Base-by-base conservation (phyloP, 805 yeast genomes). In the Candida insectalens region DNA sequence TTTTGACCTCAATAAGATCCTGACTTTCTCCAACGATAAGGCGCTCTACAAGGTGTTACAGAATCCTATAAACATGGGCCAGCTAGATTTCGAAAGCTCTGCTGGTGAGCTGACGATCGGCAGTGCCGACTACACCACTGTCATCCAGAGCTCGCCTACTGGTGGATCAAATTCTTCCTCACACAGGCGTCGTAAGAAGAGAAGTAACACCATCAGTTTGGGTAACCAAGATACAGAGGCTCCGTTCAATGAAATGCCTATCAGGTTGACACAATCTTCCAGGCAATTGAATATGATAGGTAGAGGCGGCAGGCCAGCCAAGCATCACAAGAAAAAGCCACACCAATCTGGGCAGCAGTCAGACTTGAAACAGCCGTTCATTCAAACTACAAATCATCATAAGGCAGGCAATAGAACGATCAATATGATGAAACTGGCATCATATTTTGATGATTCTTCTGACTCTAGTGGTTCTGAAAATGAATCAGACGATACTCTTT, bases 181-280 rank as follows among this genome's bases (percentile, higher is more conserved):
- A 6, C 12, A 14, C 30, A 27, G 28, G 6, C 29, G 19, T 5
- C 20, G 22, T 21, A 19, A 22, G n/a, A 19, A 17, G 4, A 48
- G 60, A 42, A 45, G 53, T 26, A 52, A 52, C 35, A 56, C 60
- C 1, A 43, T 50, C n/a, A 46, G 48, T 33, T 33, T 46, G 10
- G 50, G 47, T 2, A 35, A 42, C 2, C 31, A 35, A 9, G 22
- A 35, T 3, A 10, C 27, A 2, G 10, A 25, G 10, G 37, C 25
- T 19, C 8, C 18, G 3, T 27, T 29, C 19, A 40, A 42, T 14
- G 45, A 8, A 27, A 34, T 6, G 41, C 35, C 13, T 29, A 38
- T 5, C 19, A 45, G 51, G 10, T 51, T 49, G 27, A 51, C 57
- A 0, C 38, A 45, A 16, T 55, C 60, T 0, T 53, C 58, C 2